Evolutionary conservation across 2,329 filamentous ascomycete species (phyloP), one percentile per base, ranked within the genome.

Genomic region (Huntiella decipiens): DNA sequence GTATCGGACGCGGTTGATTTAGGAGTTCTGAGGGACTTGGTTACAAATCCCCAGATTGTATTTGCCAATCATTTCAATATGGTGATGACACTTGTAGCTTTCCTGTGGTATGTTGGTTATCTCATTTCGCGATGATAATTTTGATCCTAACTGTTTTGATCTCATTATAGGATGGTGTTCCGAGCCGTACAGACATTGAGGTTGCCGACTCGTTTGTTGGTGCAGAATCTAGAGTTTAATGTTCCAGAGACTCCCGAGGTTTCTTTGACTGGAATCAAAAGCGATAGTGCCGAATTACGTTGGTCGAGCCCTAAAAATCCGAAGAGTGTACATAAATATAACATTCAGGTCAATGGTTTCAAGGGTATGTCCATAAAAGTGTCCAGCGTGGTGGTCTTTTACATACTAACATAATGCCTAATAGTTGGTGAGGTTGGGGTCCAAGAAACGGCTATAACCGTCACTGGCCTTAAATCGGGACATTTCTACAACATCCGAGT

Each of bases 401-500:
- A 7, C 2, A 28, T 28, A 28, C 43, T n/a, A 12, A 22, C 15
- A 16, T 47, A 16, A 31, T 10, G 37, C 10, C 22, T 12, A 15
- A 36, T 35, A 85, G 82, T 95, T 52, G 91, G 87, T 54, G 84
- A 94, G 56, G 84, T 87, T 38, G 78, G 58, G n/a, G 58, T 75
- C 52, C 73, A 76, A 53, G 85, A 93, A 59, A 85, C 81, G 0
- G 82, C 51, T 12, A 51, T 95, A 45, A 87, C 83, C 39, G 86
- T 98, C 46, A 86, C 82, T 31, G 85, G 87, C 35, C 68, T 98
- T 5, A 79, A 81, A 54, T 86, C 91, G 0, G 78, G 81, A 52
- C 82, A 83, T 55, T 92, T 87, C 56, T 96, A 96, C 63, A 92
- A 93, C 53, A 79, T 98, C 22, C 80, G 88, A 50, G 84, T 96